A percentile compares a stretch with the other conserved stretches of the same genome.
Conservation (phyloP, 2,329 filamentous ascomycete genomes). For the Cryphonectria radicalis region DNA sequence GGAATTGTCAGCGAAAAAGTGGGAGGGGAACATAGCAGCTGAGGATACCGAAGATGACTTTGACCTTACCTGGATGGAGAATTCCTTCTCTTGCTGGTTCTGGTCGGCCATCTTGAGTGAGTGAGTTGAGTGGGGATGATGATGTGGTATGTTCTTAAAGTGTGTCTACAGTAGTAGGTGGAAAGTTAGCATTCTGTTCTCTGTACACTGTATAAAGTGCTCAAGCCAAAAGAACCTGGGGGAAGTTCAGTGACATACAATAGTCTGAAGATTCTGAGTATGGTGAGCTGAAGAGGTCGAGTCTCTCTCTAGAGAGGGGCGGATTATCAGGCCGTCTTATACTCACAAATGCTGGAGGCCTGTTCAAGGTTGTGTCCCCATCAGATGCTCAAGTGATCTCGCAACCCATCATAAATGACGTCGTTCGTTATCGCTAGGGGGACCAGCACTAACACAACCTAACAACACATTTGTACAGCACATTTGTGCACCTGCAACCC, state of each 20-base stretch:
- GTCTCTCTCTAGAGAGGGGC: not conserved
- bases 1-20: conserved; percentile 1
- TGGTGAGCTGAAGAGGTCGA: not conserved
- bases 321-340: conserved; percentile 23
- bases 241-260: not conserved
- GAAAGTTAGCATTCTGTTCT: not conserved
- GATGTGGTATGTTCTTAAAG: not conserved
- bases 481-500: not conserved
- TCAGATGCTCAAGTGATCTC: conserved; percentile 14
- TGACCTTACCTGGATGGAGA: conserved; percentile 45
- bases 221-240: no score
- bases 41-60: not conserved
- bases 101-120: conserved; percentile 25
- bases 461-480: not conserved
- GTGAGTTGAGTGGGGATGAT: not conserved
- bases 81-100: conserved; percentile 45
- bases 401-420: conserved; percentile 28
- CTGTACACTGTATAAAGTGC: not conserved
- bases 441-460: conserved; percentile 17
- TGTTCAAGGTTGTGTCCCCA: not conserved
- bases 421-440: conserved; percentile 12
- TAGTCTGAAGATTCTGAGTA: not conserved
- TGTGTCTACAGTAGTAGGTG: not conserved
- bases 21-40: not conserved
- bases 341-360: conserved; percentile 14